phyloP scores from a whole-genome alignment of 2,329 filamentous ascomycete genomes.

The Trichoderma lentiforme region DNA sequence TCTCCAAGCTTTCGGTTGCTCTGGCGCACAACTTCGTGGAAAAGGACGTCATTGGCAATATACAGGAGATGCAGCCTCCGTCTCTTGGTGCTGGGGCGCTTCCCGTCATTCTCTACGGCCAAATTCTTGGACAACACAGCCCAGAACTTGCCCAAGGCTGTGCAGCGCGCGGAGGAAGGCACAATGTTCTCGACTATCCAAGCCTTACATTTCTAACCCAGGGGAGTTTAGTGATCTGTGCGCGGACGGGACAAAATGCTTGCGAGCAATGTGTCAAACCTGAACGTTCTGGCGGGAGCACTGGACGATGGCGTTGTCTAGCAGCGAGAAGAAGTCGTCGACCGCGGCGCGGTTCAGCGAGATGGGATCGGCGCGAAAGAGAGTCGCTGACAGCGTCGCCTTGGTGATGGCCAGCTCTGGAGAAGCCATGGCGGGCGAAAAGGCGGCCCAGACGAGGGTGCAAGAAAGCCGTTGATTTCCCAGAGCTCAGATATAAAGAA shows the following conservation, averaged over 20 bases:
- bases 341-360: slow-evolving; percentile 67
- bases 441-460: neutral
- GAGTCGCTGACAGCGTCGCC: slow-evolving; percentile 69
- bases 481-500: slow-evolving; percentile 13
- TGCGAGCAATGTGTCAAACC: slow-evolving; percentile 60
- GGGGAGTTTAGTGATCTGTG: slow-evolving; percentile 26
- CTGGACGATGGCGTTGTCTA: slow-evolving; percentile 63
- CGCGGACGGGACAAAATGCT: slow-evolving; percentile 1
- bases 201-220: slow-evolving; percentile 75
- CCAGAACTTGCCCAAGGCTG: slow-evolving; percentile 72
- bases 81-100: slow-evolving; percentile 57
- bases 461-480: neutral
- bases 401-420: slow-evolving; percentile 75
- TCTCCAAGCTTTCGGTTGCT: slow-evolving; percentile 52
- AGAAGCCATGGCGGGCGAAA: slow-evolving; percentile 54
- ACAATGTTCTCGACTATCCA: slow-evolving; percentile 75
- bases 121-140: slow-evolving; percentile 58
- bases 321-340: slow-evolving; percentile 62
- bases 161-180: slow-evolving; percentile 62
- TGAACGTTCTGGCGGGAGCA: slow-evolving; percentile 82
- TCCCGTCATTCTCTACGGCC: slow-evolving; percentile 26
- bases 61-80: slow-evolving; percentile 74
- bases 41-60: slow-evolving; percentile 72
- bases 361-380: slow-evolving; percentile 71
- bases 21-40: slow-evolving; percentile 59